Base-by-base conservation (phyloP, 306 rosid species). In the Trichosanthes truncata region DNA sequence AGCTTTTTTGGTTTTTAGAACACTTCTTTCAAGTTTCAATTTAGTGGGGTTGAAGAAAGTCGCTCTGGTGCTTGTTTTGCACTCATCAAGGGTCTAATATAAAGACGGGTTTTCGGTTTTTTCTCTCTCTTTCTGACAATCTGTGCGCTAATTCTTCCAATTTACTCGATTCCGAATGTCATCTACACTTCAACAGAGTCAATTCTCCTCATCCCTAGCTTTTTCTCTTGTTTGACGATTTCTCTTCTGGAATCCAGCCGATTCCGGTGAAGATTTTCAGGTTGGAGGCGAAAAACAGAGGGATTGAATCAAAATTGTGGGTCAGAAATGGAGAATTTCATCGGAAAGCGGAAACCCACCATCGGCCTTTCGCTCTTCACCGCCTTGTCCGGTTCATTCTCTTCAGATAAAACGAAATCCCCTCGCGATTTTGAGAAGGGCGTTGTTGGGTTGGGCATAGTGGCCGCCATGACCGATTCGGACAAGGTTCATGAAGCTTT, bases 381-480 rank as follows among this genome's bases (percentile, higher is more conserved):
- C 6, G 73, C 88, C 33, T 79, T 89, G 9, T 87, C 89, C 3
- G 85, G 84, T 60, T 87, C 89, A 1, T 63, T 85, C 77, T 85
- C 85, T 38, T 55, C 74, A 15, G 87, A 82, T 3, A 84, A 69
- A 76, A 73, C 52, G 43, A 90, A 86, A 66, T 80, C 91, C 31
- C 84, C 89, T 1, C 75, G 87, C 61, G 86, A 83, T 79, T 91
- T 88, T 66, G 88, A 85, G 51, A 81, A 66, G 40, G 93, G 88
- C 1, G 88, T 91, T 11, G 96, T 91, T 41, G 93, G 96, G 45
- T 83, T 91, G 21, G 87, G 90, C 33, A 89, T 91, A 80, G 93
- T 91, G 23, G 96, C 96, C 46, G 93, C 91, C 48, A 91, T 91
- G 93, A 89, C 86, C 59, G 86, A 84, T 82, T 74, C 62, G 67